Base-by-base conservation (phyloP, 768 basidiomycete species). In the Candolleomyces aberdarensis region DNA sequence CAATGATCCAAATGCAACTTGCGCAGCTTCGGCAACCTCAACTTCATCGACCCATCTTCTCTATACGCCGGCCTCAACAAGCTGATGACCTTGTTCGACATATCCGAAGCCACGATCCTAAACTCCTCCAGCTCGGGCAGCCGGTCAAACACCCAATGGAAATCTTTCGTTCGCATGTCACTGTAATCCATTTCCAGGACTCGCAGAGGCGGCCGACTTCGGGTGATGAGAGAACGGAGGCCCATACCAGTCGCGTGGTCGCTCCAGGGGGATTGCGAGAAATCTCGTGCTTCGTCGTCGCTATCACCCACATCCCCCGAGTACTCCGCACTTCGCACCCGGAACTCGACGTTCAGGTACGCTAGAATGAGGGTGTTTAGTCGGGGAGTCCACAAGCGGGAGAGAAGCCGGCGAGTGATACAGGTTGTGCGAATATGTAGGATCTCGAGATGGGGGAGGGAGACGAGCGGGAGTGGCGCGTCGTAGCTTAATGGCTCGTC, bases 111-210 rank as follows among this genome's bases (percentile, higher is more conserved):
- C 58, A 87, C 85, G 65, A 92, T 91, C 51, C 81, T 78, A 70
- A 92, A 92, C 53, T 85, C 81, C 65, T 83, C 81, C 51, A 92
- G 74, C 39, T 70, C 61, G 0, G 70, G 68, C 13, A 89, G 74
- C 41, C 79, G 76, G 59, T 85, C 82, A 63, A 92, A 92, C 52
- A 85, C 75, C 74, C 85, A 89, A 32, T 66, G 69, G 68, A 92
- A 92, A 68, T 92, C 91, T 73, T 91, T 92, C 36, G 89, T 92
- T 49, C 89, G 86, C 84, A 91, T 86, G 73, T 92, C 91, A 57
- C 87, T 86, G 65, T 86, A 88, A 66, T 92, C 86, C 90, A 92
- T 92, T 68, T 87, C 82, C 22, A 92, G 81, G 36, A 85, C 71
- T 52, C 78, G 78, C 44, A 92, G 74, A 14, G 87, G 87, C 2